phyloP scores from a whole-genome alignment of 1,284 basidiomycete genomes.

The Ceratobasidium sp. region DNA sequence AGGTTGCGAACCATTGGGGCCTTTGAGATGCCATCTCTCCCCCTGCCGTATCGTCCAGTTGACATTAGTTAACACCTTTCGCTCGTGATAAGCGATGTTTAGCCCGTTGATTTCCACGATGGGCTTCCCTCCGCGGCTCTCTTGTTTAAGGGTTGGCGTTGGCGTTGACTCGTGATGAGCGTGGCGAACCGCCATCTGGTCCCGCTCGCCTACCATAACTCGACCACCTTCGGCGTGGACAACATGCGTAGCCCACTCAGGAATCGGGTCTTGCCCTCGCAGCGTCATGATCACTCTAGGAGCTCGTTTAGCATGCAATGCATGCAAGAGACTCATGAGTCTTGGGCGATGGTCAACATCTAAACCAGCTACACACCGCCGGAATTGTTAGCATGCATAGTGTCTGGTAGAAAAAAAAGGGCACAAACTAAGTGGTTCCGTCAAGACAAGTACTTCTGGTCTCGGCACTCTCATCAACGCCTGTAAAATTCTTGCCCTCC shows the following conservation, averaged over 20 bases:
- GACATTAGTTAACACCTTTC: slow-evolving; percentile 76
- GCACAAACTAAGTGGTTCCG: slow-evolving; percentile 80
- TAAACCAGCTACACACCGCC: slow-evolving; percentile 70
- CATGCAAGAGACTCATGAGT: slow-evolving; percentile 68
- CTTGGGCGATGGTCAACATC: slow-evolving; percentile 69
- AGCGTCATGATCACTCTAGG: slow-evolving; percentile 82
- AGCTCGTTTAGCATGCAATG: slow-evolving; percentile 64
- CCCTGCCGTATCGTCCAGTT: slow-evolving; percentile 83
- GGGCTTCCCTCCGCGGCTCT: slow-evolving; percentile 53
- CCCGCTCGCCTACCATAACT: slow-evolving; percentile 61
- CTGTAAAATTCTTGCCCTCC: slow-evolving; percentile 84
- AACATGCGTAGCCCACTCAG: slow-evolving; percentile 84
- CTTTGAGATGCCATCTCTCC: slow-evolving; percentile 88
- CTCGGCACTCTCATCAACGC: slow-evolving; percentile 74
- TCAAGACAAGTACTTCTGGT: slow-evolving; percentile 74
- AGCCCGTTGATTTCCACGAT: slow-evolving; percentile 73
- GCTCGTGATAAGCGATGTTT: slow-evolving; percentile 75
- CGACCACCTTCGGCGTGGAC: slow-evolving; percentile 65
- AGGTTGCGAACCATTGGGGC: slow-evolving; percentile 76
- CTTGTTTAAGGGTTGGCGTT: background rate
- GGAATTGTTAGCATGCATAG: slow-evolving; percentile 17
- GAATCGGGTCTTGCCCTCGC: slow-evolving; percentile 82
- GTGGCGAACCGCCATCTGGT: slow-evolving; percentile 49
- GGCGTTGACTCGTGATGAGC: slow-evolving; percentile 17
- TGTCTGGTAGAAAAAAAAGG: slow-evolving; percentile 47